phyloP scores from a whole-genome alignment of 352 stramenopile genomes.

The Peronosclerospora sorghi region DNA sequence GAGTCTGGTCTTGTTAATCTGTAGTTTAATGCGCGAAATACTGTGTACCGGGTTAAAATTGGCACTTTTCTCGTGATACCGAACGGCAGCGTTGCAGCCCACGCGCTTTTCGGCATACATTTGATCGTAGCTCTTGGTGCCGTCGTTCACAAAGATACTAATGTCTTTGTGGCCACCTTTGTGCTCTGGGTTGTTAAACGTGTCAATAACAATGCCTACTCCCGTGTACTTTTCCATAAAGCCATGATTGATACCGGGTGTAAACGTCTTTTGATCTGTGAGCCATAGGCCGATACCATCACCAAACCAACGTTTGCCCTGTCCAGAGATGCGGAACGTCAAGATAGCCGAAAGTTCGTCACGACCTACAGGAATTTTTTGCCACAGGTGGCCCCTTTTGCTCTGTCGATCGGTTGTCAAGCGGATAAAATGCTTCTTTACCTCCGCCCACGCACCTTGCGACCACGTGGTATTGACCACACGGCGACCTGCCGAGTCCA shows the following conservation, averaged over 20 bases:
- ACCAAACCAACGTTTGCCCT: constrained; percentile 76
- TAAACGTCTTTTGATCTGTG: constrained; percentile 47
- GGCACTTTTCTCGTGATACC: constrained; percentile 70
- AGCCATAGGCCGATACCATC: constrained; percentile 80
- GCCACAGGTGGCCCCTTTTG: constrained; percentile 76
- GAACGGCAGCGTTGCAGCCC: constrained; percentile 66
- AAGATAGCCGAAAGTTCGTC: constrained; percentile 56
- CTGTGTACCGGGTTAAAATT: constrained; percentile 75
- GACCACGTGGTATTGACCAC: constrained; percentile 70
- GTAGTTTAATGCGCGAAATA: constrained; percentile 68
- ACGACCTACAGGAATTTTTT: constrained; percentile 36
- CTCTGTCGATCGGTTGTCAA: constrained; percentile 83
- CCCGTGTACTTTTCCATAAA: constrained; percentile 70
- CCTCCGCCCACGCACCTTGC: constrained; percentile 57
- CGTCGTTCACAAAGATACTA: constrained; percentile 74
- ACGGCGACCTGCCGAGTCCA: constrained; percentile 48
- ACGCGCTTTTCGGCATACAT: constrained; percentile 55
- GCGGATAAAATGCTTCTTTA: constrained; percentile 81
- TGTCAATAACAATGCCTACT: constrained; percentile 74
- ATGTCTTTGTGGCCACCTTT: constrained; percentile 78
- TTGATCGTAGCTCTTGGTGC: constrained; percentile 50
- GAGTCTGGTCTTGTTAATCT: constrained; percentile 46
- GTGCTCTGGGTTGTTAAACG: constrained; percentile 78
- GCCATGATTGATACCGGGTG: constrained; percentile 55
- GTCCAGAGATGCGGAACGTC: constrained; percentile 74